Evolutionary conservation across 768 basidiomycete species (phyloP).

Genomic region (Paxillus ammoniavirescens): DNA sequence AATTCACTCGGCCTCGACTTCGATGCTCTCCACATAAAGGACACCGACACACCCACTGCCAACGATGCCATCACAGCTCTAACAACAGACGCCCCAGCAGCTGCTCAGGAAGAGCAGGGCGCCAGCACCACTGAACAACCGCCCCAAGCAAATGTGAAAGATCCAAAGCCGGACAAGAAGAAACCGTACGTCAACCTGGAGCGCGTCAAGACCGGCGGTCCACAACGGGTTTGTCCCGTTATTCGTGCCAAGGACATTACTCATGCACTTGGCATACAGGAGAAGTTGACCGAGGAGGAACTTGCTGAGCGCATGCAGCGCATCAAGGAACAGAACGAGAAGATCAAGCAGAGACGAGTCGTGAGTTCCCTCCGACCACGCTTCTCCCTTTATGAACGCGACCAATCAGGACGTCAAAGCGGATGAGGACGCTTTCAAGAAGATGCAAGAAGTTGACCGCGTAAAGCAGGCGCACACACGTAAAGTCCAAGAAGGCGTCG

Average conservation of each 20-base stretch:
- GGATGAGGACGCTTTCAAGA: slow-evolving; percentile 75
- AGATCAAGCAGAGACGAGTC: slow-evolving; percentile 67
- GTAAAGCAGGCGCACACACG: slow-evolving; percentile 54
- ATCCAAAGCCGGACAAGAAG: slow-evolving; percentile 48
- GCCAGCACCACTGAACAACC: background rate
- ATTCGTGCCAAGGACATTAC: background rate
- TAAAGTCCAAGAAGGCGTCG: slow-evolving; percentile 66
- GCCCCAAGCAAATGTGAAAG: slow-evolving; percentile 10
- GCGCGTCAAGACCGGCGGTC: slow-evolving; percentile 80
- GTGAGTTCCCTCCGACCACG: slow-evolving; percentile 34
- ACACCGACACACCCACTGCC: slow-evolving; percentile 17
- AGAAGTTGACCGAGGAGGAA: slow-evolving; percentile 67
- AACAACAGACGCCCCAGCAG: slow-evolving; percentile 3
- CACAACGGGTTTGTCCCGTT: slow-evolving; percentile 52
- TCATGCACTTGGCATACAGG: slow-evolving; percentile 40
- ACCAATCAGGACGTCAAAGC: slow-evolving; percentile 67
- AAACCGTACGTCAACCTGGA: slow-evolving; percentile 80
- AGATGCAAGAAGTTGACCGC: slow-evolving; percentile 65
- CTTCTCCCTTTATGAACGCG: slow-evolving; percentile 1
- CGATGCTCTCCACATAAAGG: slow-evolving; percentile 43
- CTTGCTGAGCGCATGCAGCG: slow-evolving; percentile 67
- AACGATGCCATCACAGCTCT: slow-evolving; percentile 1
- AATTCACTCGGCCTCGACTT: slow-evolving; percentile 77
- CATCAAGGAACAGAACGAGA: slow-evolving; percentile 72
- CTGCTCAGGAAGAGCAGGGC: background rate